Percentiles rank a stretch among this genome's conserved stretches.
Evolutionary conservation across 2,329 filamentous ascomycete genomes (phyloP).

Genomic region (Claviceps pusilla): DNA sequence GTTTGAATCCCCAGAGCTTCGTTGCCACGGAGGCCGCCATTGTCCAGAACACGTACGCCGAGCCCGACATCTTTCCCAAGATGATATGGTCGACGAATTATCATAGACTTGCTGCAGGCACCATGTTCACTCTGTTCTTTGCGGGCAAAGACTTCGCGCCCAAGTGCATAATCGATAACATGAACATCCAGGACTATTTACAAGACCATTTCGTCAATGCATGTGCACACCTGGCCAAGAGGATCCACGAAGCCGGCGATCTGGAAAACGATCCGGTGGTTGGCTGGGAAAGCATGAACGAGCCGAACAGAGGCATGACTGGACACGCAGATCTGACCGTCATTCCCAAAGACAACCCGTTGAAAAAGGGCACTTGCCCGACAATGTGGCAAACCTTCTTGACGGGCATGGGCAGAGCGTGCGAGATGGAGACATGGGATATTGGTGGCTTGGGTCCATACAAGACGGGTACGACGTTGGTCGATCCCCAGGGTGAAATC

Average conservation of each 20-base stretch:
- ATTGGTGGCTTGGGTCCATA: constrained; percentile 88
- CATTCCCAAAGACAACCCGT: constrained; percentile 72
- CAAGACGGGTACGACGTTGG: constrained; percentile 65
- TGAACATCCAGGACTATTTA: constrained; percentile 93
- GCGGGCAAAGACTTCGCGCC: constrained; percentile 83
- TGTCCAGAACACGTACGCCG: constrained; percentile 84
- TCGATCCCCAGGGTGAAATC: constrained; percentile 74
- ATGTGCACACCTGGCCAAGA: constrained; percentile 62
- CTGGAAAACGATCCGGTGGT: constrained; percentile 76
- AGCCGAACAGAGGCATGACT: constrained; percentile 79
- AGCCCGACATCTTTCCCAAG: constrained; percentile 78
- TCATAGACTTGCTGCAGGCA: constrained; percentile 68
- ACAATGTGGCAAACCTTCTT: constrained; percentile 90
- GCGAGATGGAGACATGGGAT: constrained; percentile 82
- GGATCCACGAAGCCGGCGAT: constrained; percentile 80
- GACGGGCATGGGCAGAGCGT: constrained; percentile 77
- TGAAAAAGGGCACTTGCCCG: constrained; percentile 85
- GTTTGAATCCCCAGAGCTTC: constrained; percentile 75
- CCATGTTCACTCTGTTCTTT: constrained; percentile 91
- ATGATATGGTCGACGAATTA: constrained; percentile 99
- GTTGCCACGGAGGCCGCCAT: constrained; percentile 77
- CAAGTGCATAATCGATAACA: constrained; percentile 84
- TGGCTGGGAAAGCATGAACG: constrained; percentile 93
- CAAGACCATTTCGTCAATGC: constrained; percentile 75
- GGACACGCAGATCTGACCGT: constrained; percentile 68